These are phyloP conservation scores for Lichtheimia ornata DNA, from an alignment of 371 early-diverging fungal species.

Conservation along the genomic window DNA sequence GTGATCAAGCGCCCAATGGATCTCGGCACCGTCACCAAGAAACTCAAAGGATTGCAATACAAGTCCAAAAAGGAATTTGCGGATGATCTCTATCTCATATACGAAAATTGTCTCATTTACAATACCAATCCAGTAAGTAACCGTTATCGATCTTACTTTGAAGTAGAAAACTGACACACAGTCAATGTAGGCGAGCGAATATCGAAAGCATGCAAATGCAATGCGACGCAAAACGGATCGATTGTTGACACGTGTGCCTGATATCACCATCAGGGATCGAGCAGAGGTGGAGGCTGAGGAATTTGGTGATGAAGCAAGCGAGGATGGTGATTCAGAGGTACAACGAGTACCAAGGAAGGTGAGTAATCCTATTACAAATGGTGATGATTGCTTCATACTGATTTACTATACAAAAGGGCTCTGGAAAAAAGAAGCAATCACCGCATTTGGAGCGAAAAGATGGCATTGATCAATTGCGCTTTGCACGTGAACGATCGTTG, in stretches of 20 bases:
- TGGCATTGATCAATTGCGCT: slow-evolving; percentile 7
- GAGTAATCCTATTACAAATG: slow-evolving; percentile 11
- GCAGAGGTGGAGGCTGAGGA: slow-evolving; percentile 58
- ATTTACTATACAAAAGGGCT: slow-evolving; percentile 2
- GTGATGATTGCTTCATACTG: slow-evolving; percentile 9
- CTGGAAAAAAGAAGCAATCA: slow-evolving; percentile 17
- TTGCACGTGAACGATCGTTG: slow-evolving; percentile 24
- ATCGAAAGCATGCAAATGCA: slow-evolving; percentile 81
- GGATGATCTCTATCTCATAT: slow-evolving; percentile 80
- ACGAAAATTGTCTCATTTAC: slow-evolving; percentile 82
- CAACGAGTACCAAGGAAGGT: slow-evolving; percentile 42
- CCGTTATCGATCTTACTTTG: neutral
- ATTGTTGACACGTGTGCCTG: slow-evolving; percentile 81
- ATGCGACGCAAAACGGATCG: slow-evolving; percentile 78
- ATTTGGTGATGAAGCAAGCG: slow-evolving; percentile 50
- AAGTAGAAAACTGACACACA: neutral
- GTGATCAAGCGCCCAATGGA: slow-evolving; percentile 95
- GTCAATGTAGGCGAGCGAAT: slow-evolving; percentile 57
- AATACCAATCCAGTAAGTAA: slow-evolving; percentile 70
- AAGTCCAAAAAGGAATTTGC: slow-evolving; percentile 78
- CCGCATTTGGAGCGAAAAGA: neutral
- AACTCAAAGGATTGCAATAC: slow-evolving; percentile 73
- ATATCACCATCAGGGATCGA: slow-evolving; percentile 70
- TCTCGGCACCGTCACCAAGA: slow-evolving; percentile 85
- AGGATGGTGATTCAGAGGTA: slow-evolving; percentile 45